Percentiles rank a stretch among this genome's conserved stretches.
Evolutionary conservation across 768 basidiomycete genomes (phyloP).

Genomic region (Mycena rebaudengoi): DNA sequence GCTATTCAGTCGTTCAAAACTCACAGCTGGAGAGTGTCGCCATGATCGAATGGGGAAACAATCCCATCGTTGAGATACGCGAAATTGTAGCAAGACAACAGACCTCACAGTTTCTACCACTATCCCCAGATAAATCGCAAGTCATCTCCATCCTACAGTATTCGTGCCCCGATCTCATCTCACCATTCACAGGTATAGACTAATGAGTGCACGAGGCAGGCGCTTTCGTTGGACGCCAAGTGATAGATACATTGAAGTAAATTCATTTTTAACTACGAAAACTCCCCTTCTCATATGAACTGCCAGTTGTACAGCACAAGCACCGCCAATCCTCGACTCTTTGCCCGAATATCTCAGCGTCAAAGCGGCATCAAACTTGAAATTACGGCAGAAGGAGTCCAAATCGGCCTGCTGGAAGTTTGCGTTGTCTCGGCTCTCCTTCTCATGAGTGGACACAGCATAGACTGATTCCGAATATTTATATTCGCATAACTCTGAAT

Average conservation of each 20-base stretch:
- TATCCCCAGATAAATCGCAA: slow-evolving; percentile 52
- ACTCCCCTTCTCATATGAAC: too few relatives aligned
- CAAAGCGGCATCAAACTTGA: slow-evolving; percentile 50
- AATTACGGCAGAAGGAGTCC: slow-evolving; percentile 54
- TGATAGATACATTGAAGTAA: slow-evolving; percentile 44
- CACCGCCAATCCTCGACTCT: slow-evolving; percentile 28
- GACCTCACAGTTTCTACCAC: slow-evolving; percentile 51
- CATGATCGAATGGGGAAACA: slow-evolving; percentile 51
- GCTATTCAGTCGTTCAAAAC: slow-evolving; percentile 49
- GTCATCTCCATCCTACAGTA: slow-evolving; percentile 20
- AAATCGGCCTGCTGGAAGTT: slow-evolving; percentile 53
- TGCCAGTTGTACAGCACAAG: slow-evolving; percentile 32
- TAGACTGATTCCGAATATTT: slow-evolving; percentile 55
- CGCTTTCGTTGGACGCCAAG: slow-evolving; percentile 48
- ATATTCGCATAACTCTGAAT: too few relatives aligned
- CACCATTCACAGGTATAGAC: slow-evolving; percentile 43
- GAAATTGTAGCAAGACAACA: slow-evolving; percentile 43
- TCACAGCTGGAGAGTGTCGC: slow-evolving; percentile 43
- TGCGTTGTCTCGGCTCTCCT: slow-evolving; percentile 56
- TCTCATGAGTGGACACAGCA: slow-evolving; percentile 56
- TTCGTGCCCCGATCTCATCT: too few relatives aligned
- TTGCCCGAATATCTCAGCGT: slow-evolving; percentile 48
- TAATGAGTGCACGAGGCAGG: slow-evolving; percentile 48
- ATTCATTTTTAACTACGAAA: too few relatives aligned
- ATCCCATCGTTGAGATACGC: slow-evolving; percentile 47